A percentile compares a stretch with the other conserved stretches of the same genome.
Evolutionary conservation across 2,329 filamentous ascomycete species (phyloP).

Genomic region (Fusarium verrucosum): DNA sequence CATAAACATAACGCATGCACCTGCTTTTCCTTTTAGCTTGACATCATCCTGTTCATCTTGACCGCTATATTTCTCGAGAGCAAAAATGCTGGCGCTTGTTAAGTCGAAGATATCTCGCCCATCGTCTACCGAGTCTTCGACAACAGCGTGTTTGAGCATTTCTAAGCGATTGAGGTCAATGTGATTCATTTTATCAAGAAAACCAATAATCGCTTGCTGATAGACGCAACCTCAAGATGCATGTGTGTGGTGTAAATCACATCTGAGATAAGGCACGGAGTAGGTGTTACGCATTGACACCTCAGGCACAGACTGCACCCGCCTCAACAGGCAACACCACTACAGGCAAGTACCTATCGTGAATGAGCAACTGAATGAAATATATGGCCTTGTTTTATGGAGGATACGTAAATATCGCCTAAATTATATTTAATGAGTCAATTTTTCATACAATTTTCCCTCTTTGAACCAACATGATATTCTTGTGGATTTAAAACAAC

Average conservation of each 20-base stretch:
- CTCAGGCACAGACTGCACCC: conserved; percentile 25
- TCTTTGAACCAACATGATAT: background rate
- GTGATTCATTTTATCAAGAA: background rate
- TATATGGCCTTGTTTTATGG: background rate
- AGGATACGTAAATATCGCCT: background rate
- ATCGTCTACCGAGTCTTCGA: background rate
- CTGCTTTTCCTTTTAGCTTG: background rate
- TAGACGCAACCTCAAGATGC: background rate
- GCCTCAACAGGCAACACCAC: background rate
- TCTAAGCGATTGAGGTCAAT: background rate
- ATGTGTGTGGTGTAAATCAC: conserved; percentile 13
- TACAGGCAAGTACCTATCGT: background rate
- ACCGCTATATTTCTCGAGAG: conserved; percentile 10
- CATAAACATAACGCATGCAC: conserved; percentile 9
- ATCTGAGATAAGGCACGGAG: background rate
- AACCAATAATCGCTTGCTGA: background rate
- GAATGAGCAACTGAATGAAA: background rate
- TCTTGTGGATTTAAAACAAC: background rate
- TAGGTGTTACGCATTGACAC: conserved; percentile 7
- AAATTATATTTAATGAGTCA: background rate
- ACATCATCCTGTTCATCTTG: background rate
- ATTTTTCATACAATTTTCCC: background rate
- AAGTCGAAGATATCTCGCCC: conserved; percentile 4
- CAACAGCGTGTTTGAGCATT: background rate
- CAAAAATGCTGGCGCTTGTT: conserved; percentile 16